Conservation (phyloP, 148 eudicot species). For the Rhododendron vialii region DNA sequence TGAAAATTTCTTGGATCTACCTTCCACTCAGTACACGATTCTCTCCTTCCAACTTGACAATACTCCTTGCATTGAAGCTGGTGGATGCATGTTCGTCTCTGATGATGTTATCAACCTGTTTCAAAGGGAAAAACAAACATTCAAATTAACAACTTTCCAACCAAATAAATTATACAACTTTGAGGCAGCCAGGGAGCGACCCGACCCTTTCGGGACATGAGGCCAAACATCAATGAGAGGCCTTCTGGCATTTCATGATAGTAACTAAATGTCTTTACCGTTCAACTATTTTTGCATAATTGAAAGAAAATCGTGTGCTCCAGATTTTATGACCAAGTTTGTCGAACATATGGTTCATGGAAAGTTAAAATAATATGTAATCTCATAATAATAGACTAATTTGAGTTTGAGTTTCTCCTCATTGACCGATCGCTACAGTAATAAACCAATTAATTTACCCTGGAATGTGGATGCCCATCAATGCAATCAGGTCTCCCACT, state of each 20-base stretch:
- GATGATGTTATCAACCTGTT: constrained; percentile 16
- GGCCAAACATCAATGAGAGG: not conserved
- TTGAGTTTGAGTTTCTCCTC: not conserved
- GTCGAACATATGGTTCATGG: not conserved
- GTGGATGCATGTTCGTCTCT: constrained; percentile 1
- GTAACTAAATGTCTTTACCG: not conserved
- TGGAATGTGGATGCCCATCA: not conserved
- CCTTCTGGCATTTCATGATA: not conserved
- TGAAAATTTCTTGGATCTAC: constrained; percentile 19
- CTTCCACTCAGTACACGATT: constrained; percentile 46
- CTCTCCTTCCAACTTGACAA: constrained; percentile 57
- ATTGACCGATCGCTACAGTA: no score
- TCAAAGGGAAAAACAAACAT: not conserved
- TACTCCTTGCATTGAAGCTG: not conserved
- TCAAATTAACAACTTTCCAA: not conserved
- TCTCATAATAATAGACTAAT: no score
- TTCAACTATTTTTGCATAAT: not conserved
- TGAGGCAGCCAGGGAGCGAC: not conserved
- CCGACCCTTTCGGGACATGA: not conserved
- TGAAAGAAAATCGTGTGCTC: no score
- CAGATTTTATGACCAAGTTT: not conserved
- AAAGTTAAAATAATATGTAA: no score
- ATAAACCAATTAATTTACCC: not conserved
- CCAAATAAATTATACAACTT: not conserved
- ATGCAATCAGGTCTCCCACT: not conserved